A percentile compares a stretch with the other conserved stretches of the same genome.
These are phyloP conservation scores for Takashimella koratensis DNA, from an alignment of 1,284 basidiomycete genomes.

Conservation along the genomic window DNA sequence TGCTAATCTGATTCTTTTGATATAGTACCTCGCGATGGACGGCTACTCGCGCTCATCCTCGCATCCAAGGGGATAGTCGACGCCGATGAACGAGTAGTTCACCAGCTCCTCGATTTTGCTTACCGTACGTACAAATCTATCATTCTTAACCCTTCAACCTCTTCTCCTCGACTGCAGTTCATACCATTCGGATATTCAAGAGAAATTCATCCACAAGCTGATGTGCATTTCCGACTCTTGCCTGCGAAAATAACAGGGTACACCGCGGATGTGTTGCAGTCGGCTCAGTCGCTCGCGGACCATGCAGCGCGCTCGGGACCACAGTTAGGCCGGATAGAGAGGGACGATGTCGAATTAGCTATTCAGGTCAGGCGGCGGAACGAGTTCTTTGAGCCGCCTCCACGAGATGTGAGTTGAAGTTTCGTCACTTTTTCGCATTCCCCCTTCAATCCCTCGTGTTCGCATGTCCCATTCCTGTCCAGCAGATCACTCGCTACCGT, in stretches of 20 bases:
- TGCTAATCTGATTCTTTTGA: too few relatives aligned
- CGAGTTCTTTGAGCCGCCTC: conserved; percentile 87
- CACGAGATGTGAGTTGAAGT: conserved; percentile 74
- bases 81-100: conserved; percentile 86
- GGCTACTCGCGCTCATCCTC: conserved; percentile 86
- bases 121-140: conserved; percentile 57
- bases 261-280: conserved; percentile 82
- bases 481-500: too few relatives aligned
- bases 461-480: too few relatives aligned
- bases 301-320: conserved; percentile 65
- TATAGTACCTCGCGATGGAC: conserved; percentile 71
- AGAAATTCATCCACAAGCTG: too few relatives aligned
- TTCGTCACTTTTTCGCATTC: too few relatives aligned
- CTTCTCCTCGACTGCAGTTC: too few relatives aligned
- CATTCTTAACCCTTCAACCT: conserved; percentile 1
- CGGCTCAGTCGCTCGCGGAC: conserved; percentile 88
- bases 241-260: conserved; percentile 55
- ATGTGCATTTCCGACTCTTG: not conserved
- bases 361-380: conserved; percentile 91
- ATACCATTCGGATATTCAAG: too few relatives aligned
- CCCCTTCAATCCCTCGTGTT: too few relatives aligned
- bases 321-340: conserved; percentile 68
- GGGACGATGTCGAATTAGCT: conserved; percentile 86
- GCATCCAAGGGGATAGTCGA: conserved; percentile 93
- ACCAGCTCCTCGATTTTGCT: conserved; percentile 93